Base-by-base conservation (phyloP, 495 filamentous ascomycete genomes). In the Annulohypoxylon bovei region DNA sequence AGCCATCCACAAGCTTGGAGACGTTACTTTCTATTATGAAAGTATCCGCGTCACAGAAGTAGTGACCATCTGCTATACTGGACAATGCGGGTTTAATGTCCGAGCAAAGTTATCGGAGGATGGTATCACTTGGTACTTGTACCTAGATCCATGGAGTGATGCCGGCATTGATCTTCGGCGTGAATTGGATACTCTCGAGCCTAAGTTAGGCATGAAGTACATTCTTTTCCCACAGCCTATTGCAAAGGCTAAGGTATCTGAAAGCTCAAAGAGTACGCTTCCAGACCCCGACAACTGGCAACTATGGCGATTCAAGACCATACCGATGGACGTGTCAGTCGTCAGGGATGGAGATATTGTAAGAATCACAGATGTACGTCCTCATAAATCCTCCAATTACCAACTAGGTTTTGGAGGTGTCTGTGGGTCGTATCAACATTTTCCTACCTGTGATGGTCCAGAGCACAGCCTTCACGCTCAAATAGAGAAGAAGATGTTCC, bases 361-460 rank as follows among this genome's bases (percentile, higher is more conserved):
- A 4, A 12, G 1, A 1, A 27, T 49, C 3, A 6, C 7, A 1
- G n/a, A 28, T 3, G 32, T 37, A 33, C 3, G n/a, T 14, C 2
- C 22, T n/a, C n/a, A n/a, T n/a, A 32, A 39, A 2, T 1, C 5
- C 50, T 2, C 12, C 4, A 2, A 56, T 5, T 0, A 11, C 0
- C 4, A 25, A 1, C 4, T 37, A 18, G 53, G 1, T 18, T 11
- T 14, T 3, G 0, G 5, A 27, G 7, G 57, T 62, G 74, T 93
- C 18, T 67, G 65, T 3, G 91, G 92, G 1, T 72, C 60, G 0
- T 95, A 93, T 73, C 40, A 78, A 0, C 79, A 84, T 14, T 75
- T 86, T 7, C 87, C 84, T 2, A 65, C 88, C 1, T 97, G 93
- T 72, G 93, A 91, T 14, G 93, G 88, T 2, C 85, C 93, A 0